phyloP scores from a whole-genome alignment of 2,329 filamentous ascomycete genomes.

The Alternaria ventricosa region DNA sequence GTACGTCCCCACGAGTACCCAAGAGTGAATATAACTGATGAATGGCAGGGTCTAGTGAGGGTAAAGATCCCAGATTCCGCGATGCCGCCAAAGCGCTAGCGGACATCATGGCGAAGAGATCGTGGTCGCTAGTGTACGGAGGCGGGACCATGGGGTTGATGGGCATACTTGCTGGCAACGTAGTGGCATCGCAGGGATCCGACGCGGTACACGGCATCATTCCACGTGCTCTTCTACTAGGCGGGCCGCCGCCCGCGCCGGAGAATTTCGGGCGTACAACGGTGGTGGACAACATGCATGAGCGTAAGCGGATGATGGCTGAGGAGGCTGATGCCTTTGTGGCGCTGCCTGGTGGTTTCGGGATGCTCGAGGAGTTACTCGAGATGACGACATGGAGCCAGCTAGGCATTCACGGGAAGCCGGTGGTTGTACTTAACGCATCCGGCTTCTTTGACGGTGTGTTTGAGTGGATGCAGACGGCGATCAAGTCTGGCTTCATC shows the following conservation, averaged over 20 bases:
- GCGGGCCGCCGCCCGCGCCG: neutral
- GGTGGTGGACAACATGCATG: neutral
- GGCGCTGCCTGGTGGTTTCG: slow-evolving; percentile 1
- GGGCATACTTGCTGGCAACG: neutral
- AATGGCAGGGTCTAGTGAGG: neutral
- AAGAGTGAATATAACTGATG: neutral
- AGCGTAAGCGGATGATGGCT: neutral
- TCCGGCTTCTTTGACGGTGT: neutral
- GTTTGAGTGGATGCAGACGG: slow-evolving; percentile 2
- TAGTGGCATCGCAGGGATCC: neutral
- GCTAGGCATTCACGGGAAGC: neutral
- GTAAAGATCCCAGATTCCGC: neutral
- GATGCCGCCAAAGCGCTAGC: neutral
- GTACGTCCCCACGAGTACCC: neutral
- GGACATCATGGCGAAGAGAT: neutral
- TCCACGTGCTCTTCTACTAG: neutral
- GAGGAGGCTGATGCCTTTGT: neutral
- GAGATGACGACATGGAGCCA: slow-evolving; percentile 7
- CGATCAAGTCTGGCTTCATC: slow-evolving; percentile 2
- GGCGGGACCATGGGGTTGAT: slow-evolving; percentile 6
- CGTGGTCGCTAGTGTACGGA: slow-evolving; percentile 2
- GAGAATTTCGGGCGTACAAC: neutral
- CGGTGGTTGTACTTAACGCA: slow-evolving; percentile 2
- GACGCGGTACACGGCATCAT: neutral
- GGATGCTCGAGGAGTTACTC: slow-evolving; percentile 4